phyloP scores from a whole-genome alignment of 495 filamentous ascomycete genomes.

The Pseudoneurospora amorphoporcata region DNA sequence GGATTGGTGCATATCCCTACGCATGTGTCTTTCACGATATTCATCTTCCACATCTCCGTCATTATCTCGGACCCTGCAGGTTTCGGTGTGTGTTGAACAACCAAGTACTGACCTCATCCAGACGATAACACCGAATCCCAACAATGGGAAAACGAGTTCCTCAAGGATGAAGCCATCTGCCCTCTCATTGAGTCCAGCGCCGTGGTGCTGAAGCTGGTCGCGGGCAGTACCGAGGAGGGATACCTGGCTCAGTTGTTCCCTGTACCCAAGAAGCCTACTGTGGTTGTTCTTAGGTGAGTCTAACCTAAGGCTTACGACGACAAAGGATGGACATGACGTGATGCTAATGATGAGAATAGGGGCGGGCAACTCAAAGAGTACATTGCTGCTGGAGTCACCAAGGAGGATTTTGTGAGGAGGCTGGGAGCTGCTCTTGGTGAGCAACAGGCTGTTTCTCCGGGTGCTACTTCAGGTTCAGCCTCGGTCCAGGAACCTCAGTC shows the following conservation, averaged over 20 bases:
- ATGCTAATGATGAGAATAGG: constrained; percentile 19
- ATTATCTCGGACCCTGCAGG: background rate
- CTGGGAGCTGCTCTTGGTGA: constrained; percentile 29
- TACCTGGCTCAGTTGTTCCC: constrained; percentile 76
- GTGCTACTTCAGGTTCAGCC: background rate
- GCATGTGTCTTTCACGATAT: background rate
- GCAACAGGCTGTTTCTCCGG: background rate
- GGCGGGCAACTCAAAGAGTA: constrained; percentile 56
- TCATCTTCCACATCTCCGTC: background rate
- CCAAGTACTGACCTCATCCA: constrained; percentile 6
- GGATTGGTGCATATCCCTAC: background rate
- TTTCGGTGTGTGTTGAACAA: background rate
- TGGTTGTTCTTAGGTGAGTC: constrained; percentile 65
- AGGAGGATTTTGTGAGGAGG: constrained; percentile 46
- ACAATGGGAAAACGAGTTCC: constrained; percentile 68
- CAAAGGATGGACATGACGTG: background rate
- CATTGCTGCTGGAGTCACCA: constrained; percentile 46
- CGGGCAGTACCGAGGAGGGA: constrained; percentile 66
- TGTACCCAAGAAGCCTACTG: constrained; percentile 57
- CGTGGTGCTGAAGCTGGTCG: constrained; percentile 56
- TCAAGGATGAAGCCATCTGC: constrained; percentile 43
- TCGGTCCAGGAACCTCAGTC: background rate
- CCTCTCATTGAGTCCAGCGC: constrained; percentile 45
- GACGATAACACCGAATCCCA: constrained; percentile 56
- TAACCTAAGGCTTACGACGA: background rate